Base-by-base conservation (phyloP, 352 stramenopile genomes). In the Pythium sukuiense region DNA sequence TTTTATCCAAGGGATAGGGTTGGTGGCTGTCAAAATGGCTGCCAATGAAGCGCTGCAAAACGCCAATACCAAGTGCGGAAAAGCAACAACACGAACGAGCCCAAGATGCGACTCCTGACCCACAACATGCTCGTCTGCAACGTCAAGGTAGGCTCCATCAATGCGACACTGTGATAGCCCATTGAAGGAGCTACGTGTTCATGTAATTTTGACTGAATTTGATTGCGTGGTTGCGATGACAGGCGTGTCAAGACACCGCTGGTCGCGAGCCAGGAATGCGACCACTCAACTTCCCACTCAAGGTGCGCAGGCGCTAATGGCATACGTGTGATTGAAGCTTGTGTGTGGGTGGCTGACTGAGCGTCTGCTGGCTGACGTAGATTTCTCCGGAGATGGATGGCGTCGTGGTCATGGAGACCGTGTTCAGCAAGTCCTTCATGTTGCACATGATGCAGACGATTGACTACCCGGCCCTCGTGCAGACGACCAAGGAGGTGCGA, bases 71-170 rank as follows among this genome's bases (percentile, higher is more conserved):
- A 45, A 60, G 33, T 20, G 20, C 50, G 29, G 53, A 14, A 49
- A 48, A 26, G 50, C 55, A 45, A 18, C 14, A 63, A 32, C 6
- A 46, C 41, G 14, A 50, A 35, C 63, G n/a, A n/a, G n/a, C n/a
- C n/a, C 48, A 82, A 48, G 35, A 95, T 95, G 86, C 80, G 86
- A 39, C 83, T 95, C 55, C 71, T 95, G 43, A 95, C 84, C 24
- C 86, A 95, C 76, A 95, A 95, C 71, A 95, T 95, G 86, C 81
- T 95, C 66, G 69, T 93, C 50, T 95, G 86, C 74, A 87, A 93
- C 73, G 79, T 95, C 76, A 92, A 92, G 77, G 78, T 90, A 59
- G 35, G 46, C 39, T 9, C 11, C 12, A 4, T 14, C 5, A 63
- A 32, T 18, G 2, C 2, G 0, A 12, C 43, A 4, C 16, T n/a